Evolutionary conservation across 2,329 filamentous ascomycete genomes (phyloP), one percentile per base, ranked within the genome.

Genomic region (Aciculosporium take): DNA sequence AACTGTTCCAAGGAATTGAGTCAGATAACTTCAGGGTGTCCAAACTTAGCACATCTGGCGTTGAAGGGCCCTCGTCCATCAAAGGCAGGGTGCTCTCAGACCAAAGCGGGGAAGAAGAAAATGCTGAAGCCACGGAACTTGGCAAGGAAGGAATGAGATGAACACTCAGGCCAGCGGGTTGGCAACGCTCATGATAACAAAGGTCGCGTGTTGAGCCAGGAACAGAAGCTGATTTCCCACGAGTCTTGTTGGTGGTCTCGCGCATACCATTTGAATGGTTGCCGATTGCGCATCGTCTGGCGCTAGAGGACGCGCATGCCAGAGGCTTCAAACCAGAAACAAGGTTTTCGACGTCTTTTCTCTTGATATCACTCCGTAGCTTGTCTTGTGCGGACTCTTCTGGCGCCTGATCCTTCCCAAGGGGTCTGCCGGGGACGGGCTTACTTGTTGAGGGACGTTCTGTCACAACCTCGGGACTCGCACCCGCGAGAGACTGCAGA

Each of bases 311-410:
- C 15, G 28, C 23, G 27, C 35, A 42, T 6, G 17, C 40, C 27
- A 42, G 24, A 32, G 40, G 35, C 20, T 42, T 42, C 34, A 33
- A 38, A n/a, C 23, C 23, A 33, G 35, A 38, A 33, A 32, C 10
- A 17, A 32, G 17, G 13, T 17, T 12, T 12, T 25, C 29, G 21
- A 23, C 9, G 27, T 33, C 28, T 12, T 15, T 42, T 5, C 15
- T 17, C 28, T 33, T 33, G 28, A 31, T 10, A 23, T 25, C 7
- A 8, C 21, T 13, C 12, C 15, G 18, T 18, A 17, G 4, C 12
- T 37, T 8, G 27, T 25, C 27, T 17, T 23, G 23, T 8, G 18
- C 15, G 25, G 31, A 15, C 6, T 27, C 8, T 10, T 24, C 31
- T 25, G 25, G 17, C 20, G 25, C 21, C 6, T 7, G 39, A 23